Evolutionary conservation across 2,329 filamentous ascomycete species (phyloP), one percentile per base, ranked within the genome.

Genomic region (Biscogniauxia marginata): DNA sequence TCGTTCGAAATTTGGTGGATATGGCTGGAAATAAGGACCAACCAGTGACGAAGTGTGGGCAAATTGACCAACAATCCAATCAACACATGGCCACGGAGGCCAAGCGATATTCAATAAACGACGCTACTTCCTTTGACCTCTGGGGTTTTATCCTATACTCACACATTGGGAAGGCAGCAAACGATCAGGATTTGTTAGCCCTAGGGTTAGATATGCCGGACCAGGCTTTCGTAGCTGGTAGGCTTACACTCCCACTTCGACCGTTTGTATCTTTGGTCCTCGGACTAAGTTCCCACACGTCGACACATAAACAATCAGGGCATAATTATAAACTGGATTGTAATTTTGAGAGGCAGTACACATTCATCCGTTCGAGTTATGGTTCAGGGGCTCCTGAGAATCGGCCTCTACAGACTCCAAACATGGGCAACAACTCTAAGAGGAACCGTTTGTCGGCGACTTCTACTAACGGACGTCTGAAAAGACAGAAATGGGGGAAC

Each of bases 131-230:
- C 7, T 39, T 49, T 2, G 22, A 44, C 4, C 11, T 52, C 7
- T 63, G 60, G 61, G 58, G 62, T 3, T 62, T 64, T 46, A 9
- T 62, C 13, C 24, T 65, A n/a, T 68, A 63, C 49, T 59, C 58
- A 30, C 52, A 60, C 8, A 52, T 68, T 21, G 63, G 65, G 20
- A 53, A 21, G 13, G 18, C 60, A 7, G 25, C 48, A n/a, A 39
- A 22, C 1, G 54, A 67, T 25, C 34, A 45, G 34, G 63, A 67
- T 47, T 48, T 66, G 13, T 44, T 51, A 5, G 34, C 55, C 3
- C 54, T 58, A 34, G 65, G 60, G 7, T 13, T 67, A 8, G 18
- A 48, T 7, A 30, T 59, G 5, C n/a, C 47, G 16, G 4, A 49
- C 6, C 46, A 53, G 13, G 45, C 47, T 1, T 50, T 45, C 19